phyloP scores from a whole-genome alignment of 148 eudicot species.

The Rhododendron kiyosumense region DNA sequence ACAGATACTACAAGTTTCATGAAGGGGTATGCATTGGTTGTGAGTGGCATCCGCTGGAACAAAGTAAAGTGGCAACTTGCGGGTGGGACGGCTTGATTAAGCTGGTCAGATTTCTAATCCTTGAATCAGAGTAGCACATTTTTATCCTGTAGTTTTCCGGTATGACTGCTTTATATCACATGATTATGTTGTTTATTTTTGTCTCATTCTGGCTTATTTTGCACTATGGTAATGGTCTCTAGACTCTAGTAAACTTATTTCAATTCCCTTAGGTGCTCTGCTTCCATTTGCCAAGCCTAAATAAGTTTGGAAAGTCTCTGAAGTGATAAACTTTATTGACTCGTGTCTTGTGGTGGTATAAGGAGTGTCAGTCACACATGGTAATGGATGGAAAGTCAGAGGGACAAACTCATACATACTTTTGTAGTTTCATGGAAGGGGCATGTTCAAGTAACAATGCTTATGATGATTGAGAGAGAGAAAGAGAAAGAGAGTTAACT shows the following conservation, averaged over 20 bases:
- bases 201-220: background rate
- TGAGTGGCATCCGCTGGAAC: slow-evolving; percentile 95
- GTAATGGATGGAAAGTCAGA: background rate
- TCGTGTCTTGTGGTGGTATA: background rate
- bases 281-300: background rate
- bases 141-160: background rate
- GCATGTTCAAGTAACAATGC: no score
- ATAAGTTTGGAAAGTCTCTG: background rate
- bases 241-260: background rate
- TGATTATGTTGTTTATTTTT: background rate
- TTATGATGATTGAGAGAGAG: background rate
- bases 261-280: background rate
- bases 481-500: background rate
- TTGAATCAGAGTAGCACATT: background rate
- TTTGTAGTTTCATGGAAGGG: no score
- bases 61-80: slow-evolving; percentile 94
- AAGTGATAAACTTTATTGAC: background rate
- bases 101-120: slow-evolving; percentile 48
- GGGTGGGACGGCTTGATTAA: slow-evolving; percentile 98
- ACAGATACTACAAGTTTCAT: slow-evolving; percentile 44
- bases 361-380: background rate
- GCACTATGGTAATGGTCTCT: background rate
- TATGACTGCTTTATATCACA: background rate
- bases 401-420: background rate
- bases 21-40: slow-evolving; percentile 87